phyloP scores from a whole-genome alignment of 257 asterid species.

The Pogostemon cablin region DNA sequence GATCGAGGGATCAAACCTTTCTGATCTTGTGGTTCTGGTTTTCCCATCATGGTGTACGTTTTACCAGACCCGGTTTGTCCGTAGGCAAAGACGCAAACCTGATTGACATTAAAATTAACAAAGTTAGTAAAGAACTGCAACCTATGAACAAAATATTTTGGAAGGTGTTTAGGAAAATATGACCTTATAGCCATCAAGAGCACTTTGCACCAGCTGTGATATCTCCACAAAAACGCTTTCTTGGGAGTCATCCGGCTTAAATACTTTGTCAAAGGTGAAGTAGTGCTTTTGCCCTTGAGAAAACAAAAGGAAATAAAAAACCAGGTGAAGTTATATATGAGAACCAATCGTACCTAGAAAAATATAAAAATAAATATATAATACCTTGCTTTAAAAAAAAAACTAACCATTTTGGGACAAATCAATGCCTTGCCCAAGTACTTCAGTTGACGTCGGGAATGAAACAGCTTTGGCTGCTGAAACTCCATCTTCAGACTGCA shows the following conservation, averaged over 20 bases:
- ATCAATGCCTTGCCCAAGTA: conserved; percentile 79
- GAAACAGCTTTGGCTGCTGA: conserved; percentile 67
- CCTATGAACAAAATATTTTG: too few relatives aligned
- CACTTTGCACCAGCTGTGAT: too few relatives aligned
- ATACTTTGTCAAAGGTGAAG: conserved; percentile 90
- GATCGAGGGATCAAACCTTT: conserved; percentile 94
- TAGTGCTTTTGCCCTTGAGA: conserved; percentile 73
- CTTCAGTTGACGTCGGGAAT: conserved; percentile 72
- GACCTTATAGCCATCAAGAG: too few relatives aligned
- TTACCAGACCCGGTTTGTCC: too few relatives aligned
- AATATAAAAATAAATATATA: too few relatives aligned
- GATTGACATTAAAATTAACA: too few relatives aligned
- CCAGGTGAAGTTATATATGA: conserved; percentile 14
- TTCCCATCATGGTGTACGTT: conserved; percentile 99
- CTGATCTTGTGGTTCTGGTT: conserved; percentile 60
- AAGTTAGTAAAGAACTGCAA: too few relatives aligned
- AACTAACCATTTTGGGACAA: conserved; percentile 70
- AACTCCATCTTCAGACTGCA: conserved; percentile 73
- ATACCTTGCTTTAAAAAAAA: neutral
- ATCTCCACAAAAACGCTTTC: too few relatives aligned
- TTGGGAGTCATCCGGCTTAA: conserved; percentile 78
- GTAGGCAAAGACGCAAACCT: too few relatives aligned
- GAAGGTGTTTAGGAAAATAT: too few relatives aligned
- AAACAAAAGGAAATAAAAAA: conserved; percentile 23
- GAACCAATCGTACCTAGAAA: conserved; percentile 4